These are phyloP conservation scores for Phialemoniopsis sp. DNA, from an alignment of 2,329 filamentous ascomycete species.

Conservation along the genomic window DNA sequence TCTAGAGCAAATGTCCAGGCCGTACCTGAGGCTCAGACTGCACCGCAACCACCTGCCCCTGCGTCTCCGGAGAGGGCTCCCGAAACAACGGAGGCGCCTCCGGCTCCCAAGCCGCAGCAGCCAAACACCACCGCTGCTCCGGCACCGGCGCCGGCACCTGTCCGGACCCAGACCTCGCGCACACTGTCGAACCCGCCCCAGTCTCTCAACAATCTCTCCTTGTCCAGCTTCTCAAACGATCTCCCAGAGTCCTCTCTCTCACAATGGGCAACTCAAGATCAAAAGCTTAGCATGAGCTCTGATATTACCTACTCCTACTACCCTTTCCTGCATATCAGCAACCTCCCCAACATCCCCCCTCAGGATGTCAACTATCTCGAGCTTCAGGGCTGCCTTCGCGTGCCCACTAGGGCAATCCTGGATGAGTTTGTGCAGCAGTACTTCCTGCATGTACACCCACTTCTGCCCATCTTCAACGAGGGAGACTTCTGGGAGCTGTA, in stretches of 20 bases:
- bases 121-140: neutral
- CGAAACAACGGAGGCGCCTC: neutral
- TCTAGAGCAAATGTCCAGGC: constrained; percentile 19
- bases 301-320: constrained; percentile 33
- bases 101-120: neutral
- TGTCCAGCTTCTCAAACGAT: neutral
- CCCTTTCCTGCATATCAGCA: constrained; percentile 34
- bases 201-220: no score
- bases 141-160: neutral
- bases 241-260: neutral
- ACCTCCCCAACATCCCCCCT: constrained; percentile 29
- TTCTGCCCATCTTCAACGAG: constrained; percentile 38
- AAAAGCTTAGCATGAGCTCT: constrained; percentile 6
- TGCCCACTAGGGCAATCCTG: constrained; percentile 34
- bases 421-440: constrained; percentile 45
- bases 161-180: neutral
- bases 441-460: constrained; percentile 41
- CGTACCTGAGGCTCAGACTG: constrained; percentile 4
- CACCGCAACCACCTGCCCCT: neutral
- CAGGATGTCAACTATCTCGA: constrained; percentile 43
- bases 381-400: constrained; percentile 38
- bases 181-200: neutral
- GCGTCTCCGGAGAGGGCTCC: neutral
- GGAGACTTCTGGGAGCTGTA: constrained; percentile 44
- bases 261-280: neutral